Conservation (phyloP, 768 basidiomycete genomes). For the Multifurca ochricompacta region DNA sequence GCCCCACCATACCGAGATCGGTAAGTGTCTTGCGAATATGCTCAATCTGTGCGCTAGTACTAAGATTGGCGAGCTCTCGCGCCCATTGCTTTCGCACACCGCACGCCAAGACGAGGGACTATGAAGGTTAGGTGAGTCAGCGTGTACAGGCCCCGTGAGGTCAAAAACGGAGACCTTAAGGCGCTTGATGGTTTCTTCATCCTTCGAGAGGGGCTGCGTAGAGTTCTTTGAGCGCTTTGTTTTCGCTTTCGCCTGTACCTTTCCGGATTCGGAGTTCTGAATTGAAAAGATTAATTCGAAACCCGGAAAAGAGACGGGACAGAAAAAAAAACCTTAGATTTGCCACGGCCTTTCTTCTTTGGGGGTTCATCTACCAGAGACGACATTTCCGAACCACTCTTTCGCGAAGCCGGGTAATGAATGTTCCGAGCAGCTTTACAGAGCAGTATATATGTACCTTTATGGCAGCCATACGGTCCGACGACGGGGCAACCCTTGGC, state of each 20-base stretch:
- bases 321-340: conserved; percentile 28
- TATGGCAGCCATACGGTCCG: neutral
- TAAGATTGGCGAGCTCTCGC: conserved; percentile 57
- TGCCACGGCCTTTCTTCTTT: conserved; percentile 35
- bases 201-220: conserved; percentile 36
- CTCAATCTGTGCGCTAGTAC: conserved; percentile 52
- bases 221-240: conserved; percentile 25
- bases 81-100: conserved; percentile 74
- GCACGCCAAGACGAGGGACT: conserved; percentile 67
- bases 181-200: conserved; percentile 67
- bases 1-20: conserved; percentile 75
- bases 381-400: conserved; percentile 56
- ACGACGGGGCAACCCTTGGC: conserved; percentile 3
- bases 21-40: conserved; percentile 56
- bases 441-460: neutral
- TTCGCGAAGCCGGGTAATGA: conserved; percentile 15
- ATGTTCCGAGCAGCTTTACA: neutral
- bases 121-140: neutral
- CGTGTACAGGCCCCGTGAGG: neutral
- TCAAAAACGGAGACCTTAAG: conserved; percentile 46
- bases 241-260: conserved; percentile 29
- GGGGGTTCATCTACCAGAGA: conserved; percentile 50
- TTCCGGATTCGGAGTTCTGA: conserved; percentile 16
- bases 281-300: neutral
- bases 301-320: neutral